Evolutionary conservation across 257 asterid species (phyloP).

Genomic region (Lavandula angustifolia): DNA sequence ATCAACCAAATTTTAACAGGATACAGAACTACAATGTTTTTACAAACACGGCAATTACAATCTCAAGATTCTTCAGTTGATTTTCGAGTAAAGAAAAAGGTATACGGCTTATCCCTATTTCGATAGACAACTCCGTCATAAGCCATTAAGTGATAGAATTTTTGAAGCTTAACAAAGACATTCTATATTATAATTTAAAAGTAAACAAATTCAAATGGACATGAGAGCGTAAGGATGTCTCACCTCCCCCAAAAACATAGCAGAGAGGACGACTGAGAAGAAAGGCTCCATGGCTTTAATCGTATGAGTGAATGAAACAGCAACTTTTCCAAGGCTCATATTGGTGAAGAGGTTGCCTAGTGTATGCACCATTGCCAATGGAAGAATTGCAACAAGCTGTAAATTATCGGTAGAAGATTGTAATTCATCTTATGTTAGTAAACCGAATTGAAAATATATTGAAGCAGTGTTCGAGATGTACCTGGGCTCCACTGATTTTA

Average conservation of each 20-base stretch:
- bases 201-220: constrained; percentile 12
- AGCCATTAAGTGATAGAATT: constrained; percentile 1
- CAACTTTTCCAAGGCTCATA: constrained; percentile 96
- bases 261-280: constrained; percentile 92
- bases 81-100: constrained; percentile 12
- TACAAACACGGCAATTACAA: neutral
- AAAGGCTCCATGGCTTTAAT: constrained; percentile 99
- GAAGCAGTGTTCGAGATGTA: constrained; percentile 28
- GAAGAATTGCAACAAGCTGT: constrained; percentile 88
- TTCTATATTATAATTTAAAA: neutral
- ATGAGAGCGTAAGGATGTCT: constrained; percentile 1
- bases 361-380: constrained; percentile 84
- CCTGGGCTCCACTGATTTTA: constrained; percentile 87
- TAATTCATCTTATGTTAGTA: constrained; percentile 6
- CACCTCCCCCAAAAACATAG: constrained; percentile 97
- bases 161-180: constrained; percentile 13
- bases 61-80: neutral
- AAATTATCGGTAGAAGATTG: constrained; percentile 25
- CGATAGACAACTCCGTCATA: neutral
- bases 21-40: constrained; percentile 9
- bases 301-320: constrained; percentile 97
- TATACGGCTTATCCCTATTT: neutral
- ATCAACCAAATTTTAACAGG: neutral
- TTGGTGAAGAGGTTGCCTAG: constrained; percentile 94
- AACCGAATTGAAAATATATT: constrained; percentile 14